Evolutionary conservation across 352 stramenopile genomes (phyloP), one percentile per base, ranked within the genome.

Genomic region (Phytopythium boreale): DNA sequence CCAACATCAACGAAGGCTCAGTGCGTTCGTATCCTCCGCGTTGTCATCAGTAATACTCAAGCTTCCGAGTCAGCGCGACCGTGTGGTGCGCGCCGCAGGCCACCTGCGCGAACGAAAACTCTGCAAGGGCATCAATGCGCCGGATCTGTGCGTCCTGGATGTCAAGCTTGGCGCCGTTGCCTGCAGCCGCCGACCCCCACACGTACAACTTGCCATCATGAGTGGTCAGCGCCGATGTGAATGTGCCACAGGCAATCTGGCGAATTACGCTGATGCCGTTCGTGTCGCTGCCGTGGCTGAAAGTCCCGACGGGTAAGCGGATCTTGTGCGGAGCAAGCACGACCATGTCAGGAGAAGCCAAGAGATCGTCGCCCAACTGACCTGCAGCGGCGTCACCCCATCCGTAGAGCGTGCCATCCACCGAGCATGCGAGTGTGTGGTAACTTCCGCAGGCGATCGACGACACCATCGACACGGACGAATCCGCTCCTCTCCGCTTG

Each of bases 361-460:
- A 17, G 26, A 84, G 49, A 10, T 88, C 76, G 4, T 75, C 68
- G 8, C 84, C 82, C 8, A 95, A 56, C 47, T 95, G 87, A 6
- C 87, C 87, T 0, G 85, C 84, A 5, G 87, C 79, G 34, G 83
- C 73, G 41, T 95, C 87, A 0, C 87, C 87, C 84, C 87, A 96
- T 14, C 88, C 87, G 62, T 87, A 95, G 9, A 96, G 57, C 11
- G 60, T 63, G 1, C 84, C 84, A 14, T 75, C 67, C 17, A 52
- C 76, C 1, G 79, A 77, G n/a, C 75, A 69, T 14, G 71, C 82
- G 7, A 95, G 64, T 0, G 88, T 91, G 66, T 95, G 86, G 36
- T 93, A 94, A 19, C 84, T 80, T 29, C 84, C 88, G 60, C 88
- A 96, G 5, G 81, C 75, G 60, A 93, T 69, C 2, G 70, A 69